A percentile compares a stretch with the other conserved stretches of the same genome.
phyloP scores from a whole-genome alignment of 1,284 basidiomycete species.

The Lignosus rhinocerotis region DNA sequence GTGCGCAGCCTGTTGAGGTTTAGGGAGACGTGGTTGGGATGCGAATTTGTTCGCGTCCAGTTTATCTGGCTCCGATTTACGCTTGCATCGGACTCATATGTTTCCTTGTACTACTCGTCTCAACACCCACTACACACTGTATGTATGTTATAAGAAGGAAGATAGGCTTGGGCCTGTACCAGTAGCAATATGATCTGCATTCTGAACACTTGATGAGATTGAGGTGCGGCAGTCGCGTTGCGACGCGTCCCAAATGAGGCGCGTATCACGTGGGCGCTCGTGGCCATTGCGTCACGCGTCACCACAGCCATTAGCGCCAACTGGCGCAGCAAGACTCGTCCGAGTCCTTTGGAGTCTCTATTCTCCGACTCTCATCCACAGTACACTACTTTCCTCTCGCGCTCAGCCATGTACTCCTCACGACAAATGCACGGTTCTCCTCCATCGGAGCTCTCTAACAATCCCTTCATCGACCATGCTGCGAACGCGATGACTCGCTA shows the following conservation, averaged over 20 bases:
- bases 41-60: too few relatives aligned
- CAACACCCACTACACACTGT: neutral
- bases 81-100: too few relatives aligned
- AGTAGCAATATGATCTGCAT: too few relatives aligned
- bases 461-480: slow-evolving; percentile 41
- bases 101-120: neutral
- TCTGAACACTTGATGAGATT: too few relatives aligned
- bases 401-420: slow-evolving; percentile 30
- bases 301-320: slow-evolving; percentile 1
- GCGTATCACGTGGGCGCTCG: slow-evolving; percentile 8
- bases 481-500: slow-evolving; percentile 35
- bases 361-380: neutral
- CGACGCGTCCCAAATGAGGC: slow-evolving; percentile 14
- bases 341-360: neutral
- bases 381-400: neutral
- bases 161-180: too few relatives aligned
- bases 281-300: slow-evolving; percentile 5
- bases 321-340: neutral
- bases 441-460: slow-evolving; percentile 38
- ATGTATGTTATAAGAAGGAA: slow-evolving; percentile 4
- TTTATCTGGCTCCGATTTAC: neutral
- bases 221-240: too few relatives aligned
- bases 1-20: neutral
- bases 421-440: slow-evolving; percentile 29
- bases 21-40: neutral